A percentile compares a stretch with the other conserved stretches of the same genome.
These are phyloP conservation scores for Wickerhamomyces mucosus DNA, from an alignment of 805 yeast genomes.

Conservation along the genomic window DNA sequence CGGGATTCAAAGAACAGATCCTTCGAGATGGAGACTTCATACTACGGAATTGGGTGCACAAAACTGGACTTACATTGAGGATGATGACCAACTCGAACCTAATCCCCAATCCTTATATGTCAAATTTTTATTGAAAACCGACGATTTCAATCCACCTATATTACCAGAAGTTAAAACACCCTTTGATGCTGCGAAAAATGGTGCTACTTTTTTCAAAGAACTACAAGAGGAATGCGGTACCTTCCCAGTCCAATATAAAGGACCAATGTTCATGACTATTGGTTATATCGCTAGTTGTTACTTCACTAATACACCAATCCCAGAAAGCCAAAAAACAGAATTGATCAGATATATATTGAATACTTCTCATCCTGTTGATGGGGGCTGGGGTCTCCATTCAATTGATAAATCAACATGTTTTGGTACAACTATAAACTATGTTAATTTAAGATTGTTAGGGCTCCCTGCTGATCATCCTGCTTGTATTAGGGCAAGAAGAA, in stretches of 20 bases:
- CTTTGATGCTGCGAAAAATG: constrained; percentile 57
- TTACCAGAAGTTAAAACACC: constrained; percentile 32
- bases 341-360: constrained; percentile 82
- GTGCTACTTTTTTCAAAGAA: constrained; percentile 56
- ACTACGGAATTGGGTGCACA: constrained; percentile 69
- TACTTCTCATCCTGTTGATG: constrained; percentile 93
- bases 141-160: constrained; percentile 27
- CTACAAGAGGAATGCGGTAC: constrained; percentile 81
- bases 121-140: constrained; percentile 42
- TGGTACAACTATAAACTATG: constrained; percentile 86
- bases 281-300: constrained; percentile 76
- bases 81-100: constrained; percentile 25
- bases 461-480: constrained; percentile 66
- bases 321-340: constrained; percentile 57
- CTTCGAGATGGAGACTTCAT: constrained; percentile 61
- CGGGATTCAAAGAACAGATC: constrained; percentile 62
- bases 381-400: constrained; percentile 99
- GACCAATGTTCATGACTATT: constrained; percentile 95
- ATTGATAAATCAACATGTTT: constrained; percentile 91
- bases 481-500: constrained; percentile 62
- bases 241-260: constrained; percentile 89
- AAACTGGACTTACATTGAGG: constrained; percentile 59
- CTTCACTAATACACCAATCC: constrained; percentile 57
- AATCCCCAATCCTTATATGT: constrained; percentile 48
- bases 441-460: constrained; percentile 74